Percentiles rank a stretch among this genome's conserved stretches.
Conservation (phyloP, 2,329 filamentous ascomycete species). For the Colletotrichum magnum region DNA sequence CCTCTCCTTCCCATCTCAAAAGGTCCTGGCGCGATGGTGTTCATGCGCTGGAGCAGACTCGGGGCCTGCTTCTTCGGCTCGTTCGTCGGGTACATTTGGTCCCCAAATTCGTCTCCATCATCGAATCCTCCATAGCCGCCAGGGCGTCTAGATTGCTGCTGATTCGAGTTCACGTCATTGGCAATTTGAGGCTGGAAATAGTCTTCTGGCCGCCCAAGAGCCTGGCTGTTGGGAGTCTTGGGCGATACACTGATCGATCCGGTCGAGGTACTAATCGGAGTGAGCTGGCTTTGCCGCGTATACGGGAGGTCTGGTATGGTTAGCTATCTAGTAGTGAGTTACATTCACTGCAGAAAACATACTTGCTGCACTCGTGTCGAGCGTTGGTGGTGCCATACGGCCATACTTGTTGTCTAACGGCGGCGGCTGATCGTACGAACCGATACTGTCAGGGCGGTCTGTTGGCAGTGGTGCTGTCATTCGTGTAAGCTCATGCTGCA, state of each 20-base stretch:
- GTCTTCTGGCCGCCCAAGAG: constrained; percentile 56
- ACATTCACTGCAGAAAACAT: constrained; percentile 45
- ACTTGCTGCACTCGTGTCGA: constrained; percentile 70
- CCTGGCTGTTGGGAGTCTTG: constrained; percentile 65
- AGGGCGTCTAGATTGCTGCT: constrained; percentile 54
- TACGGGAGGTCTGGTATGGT: constrained; percentile 66
- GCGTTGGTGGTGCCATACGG: constrained; percentile 58
- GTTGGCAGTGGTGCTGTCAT: constrained; percentile 55
- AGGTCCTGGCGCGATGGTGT: constrained; percentile 76
- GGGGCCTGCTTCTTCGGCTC: constrained; percentile 56
- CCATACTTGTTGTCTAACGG: constrained; percentile 53
- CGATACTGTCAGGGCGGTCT: constrained; percentile 46
- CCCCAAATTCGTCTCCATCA: constrained; percentile 55
- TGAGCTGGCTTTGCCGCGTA: constrained; percentile 70
- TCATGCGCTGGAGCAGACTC: constrained; percentile 72
- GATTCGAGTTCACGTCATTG: constrained; percentile 56
- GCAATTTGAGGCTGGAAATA: constrained; percentile 63
- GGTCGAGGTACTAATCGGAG: constrained; percentile 73
- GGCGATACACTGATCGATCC: constrained; percentile 76
- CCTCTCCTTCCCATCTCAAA: constrained; percentile 67
- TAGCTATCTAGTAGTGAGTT: constrained; percentile 45
- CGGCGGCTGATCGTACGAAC: constrained; percentile 46
- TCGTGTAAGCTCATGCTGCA: constrained; percentile 3
- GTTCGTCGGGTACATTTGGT: constrained; percentile 60
- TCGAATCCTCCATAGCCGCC: constrained; percentile 66